A percentile compares a stretch with the other conserved stretches of the same genome.
phyloP scores from a whole-genome alignment of 805 yeast species.

The Torulaspora indica region DNA sequence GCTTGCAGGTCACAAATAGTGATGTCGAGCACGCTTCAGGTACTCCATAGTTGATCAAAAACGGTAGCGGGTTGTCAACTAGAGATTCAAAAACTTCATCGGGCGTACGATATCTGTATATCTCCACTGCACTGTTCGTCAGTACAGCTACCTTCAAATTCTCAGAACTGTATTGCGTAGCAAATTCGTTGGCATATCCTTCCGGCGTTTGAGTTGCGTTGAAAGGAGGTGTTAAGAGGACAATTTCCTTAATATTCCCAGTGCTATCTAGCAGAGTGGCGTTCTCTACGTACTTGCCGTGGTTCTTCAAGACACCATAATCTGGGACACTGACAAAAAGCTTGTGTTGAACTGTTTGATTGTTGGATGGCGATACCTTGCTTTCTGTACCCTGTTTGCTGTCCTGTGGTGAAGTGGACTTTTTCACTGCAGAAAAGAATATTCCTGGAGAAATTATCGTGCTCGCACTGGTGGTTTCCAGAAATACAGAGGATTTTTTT shows the following conservation, averaged over 20 bases:
- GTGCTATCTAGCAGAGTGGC: conserved; percentile 66
- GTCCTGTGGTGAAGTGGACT: conserved; percentile 13
- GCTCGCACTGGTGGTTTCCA: conserved; percentile 54
- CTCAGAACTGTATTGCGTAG: conserved; percentile 70
- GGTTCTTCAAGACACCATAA: conserved; percentile 73
- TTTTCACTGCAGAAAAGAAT: conserved; percentile 59
- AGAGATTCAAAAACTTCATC: conserved; percentile 68
- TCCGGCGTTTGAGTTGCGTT: conserved; percentile 68
- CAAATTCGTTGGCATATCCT: conserved; percentile 81
- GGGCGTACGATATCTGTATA: conserved; percentile 75
- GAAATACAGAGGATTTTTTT: conserved; percentile 50
- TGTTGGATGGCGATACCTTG: not conserved
- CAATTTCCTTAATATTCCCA: conserved; percentile 64
- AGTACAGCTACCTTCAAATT: conserved; percentile 74
- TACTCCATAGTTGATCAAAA: conserved; percentile 74
- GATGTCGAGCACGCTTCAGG: conserved; percentile 90
- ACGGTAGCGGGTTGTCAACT: conserved; percentile 64
- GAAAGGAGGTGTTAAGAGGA: conserved; percentile 64
- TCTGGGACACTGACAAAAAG: conserved; percentile 78
- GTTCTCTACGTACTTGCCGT: conserved; percentile 69
- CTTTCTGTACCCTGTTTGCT: conserved; percentile 1
- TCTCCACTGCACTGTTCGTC: conserved; percentile 71
- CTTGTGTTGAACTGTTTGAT: conserved; percentile 34
- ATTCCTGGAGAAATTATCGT: conserved; percentile 81
- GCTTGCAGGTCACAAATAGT: conserved; percentile 74